These are phyloP conservation scores for Mrakia hoshinonis DNA, from an alignment of 768 basidiomycete genomes.

Conservation along the genomic window DNA sequence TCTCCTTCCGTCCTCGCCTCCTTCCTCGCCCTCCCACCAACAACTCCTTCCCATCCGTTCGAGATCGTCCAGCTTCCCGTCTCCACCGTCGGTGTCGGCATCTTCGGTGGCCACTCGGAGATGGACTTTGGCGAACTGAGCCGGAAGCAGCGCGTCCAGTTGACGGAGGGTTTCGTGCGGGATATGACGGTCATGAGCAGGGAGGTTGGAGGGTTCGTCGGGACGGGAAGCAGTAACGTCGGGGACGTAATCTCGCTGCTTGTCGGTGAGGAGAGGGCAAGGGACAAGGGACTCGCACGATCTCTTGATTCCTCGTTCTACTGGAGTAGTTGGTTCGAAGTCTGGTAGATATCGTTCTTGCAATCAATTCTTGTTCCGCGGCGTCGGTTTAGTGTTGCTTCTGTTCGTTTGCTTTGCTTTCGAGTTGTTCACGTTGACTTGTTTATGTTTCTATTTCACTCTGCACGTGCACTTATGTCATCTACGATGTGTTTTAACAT, in stretches of 20 bases:
- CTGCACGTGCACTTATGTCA: too few species aligned
- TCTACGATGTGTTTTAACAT: too few species aligned
- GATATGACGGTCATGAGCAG: background rate
- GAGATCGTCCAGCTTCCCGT: constrained; percentile 11
- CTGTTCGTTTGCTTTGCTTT: too few species aligned
- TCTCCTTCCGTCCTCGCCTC: constrained; percentile 1
- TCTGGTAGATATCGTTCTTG: background rate
- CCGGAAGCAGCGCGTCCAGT: background rate
- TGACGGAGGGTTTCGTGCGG: constrained; percentile 1
- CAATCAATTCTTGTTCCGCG: too few species aligned
- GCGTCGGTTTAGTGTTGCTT: too few species aligned
- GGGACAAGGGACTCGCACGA: background rate
- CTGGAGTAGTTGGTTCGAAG: constrained; percentile 6
- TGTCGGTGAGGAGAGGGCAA: background rate
- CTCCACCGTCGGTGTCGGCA: background rate
- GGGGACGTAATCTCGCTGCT: constrained; percentile 2
- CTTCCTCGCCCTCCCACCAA: background rate
- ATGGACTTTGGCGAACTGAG: background rate
- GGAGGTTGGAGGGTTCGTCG: background rate
- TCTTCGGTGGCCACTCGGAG: background rate
- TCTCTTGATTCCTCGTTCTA: background rate
- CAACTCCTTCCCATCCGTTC: background rate
- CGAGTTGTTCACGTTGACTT: too few species aligned
- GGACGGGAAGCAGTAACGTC: background rate
- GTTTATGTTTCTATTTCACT: too few species aligned